These are phyloP conservation scores for Moelleriella libera DNA, from an alignment of 2,329 filamentous ascomycete genomes.

Conservation along the genomic window DNA sequence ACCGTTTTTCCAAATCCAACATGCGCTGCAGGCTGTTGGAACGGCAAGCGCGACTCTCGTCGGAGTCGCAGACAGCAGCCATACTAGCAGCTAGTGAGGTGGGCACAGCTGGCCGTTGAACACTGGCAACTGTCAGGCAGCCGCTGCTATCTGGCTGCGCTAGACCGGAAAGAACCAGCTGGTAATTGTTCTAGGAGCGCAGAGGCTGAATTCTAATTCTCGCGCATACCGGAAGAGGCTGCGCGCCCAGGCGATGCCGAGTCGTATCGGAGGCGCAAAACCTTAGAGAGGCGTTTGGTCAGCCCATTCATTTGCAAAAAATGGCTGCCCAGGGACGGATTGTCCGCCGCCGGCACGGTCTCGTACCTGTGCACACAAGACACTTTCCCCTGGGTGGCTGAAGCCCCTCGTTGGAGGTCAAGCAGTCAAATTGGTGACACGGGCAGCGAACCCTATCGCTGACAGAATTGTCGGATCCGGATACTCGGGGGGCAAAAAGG, in stretches of 20 bases:
- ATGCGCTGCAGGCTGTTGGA: conserved; percentile 41
- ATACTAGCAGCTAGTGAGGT: background rate
- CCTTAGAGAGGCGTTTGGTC: background rate
- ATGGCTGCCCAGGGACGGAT: background rate
- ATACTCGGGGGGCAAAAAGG: background rate
- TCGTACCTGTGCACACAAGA: background rate
- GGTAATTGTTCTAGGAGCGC: no score
- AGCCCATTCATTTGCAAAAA: background rate
- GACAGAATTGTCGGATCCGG: background rate
- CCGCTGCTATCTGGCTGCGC: no score
- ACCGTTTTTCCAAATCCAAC: conserved; percentile 43
- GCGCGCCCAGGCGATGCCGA: background rate
- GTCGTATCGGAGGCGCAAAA: background rate
- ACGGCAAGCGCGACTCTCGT: conserved; percentile 11
- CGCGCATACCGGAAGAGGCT: background rate
- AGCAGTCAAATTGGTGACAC: background rate
- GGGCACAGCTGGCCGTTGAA: background rate
- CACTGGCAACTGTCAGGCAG: no score
- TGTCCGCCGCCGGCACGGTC: background rate
- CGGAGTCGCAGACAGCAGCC: conserved; percentile 1
- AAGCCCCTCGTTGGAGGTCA: background rate
- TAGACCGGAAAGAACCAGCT: no score
- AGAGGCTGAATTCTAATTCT: background rate
- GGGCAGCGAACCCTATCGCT: background rate
- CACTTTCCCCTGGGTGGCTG: background rate